phyloP scores from a whole-genome alignment of 2,329 filamentous ascomycete species.

The Colletotrichum sp. region DNA sequence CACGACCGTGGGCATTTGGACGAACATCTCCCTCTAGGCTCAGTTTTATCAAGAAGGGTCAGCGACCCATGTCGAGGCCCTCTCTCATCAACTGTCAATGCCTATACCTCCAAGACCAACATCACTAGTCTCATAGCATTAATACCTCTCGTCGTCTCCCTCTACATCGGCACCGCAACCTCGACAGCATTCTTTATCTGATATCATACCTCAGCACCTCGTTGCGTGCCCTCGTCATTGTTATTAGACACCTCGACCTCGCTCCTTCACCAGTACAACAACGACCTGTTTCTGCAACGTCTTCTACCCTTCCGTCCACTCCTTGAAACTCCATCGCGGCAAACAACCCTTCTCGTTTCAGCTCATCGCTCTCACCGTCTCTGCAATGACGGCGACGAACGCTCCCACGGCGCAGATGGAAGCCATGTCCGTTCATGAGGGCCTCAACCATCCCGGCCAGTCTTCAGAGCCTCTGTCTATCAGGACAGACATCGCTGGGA shows the following conservation, averaged over 20 bases:
- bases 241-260: not conserved
- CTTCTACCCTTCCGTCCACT: not conserved
- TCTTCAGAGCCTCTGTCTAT: not conserved
- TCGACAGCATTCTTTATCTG: not conserved
- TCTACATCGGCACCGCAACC: not conserved
- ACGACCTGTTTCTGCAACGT: not conserved
- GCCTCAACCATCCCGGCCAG: not conserved
- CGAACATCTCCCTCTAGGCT: not conserved
- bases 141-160: not conserved
- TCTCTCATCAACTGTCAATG: not conserved
- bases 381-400: constrained; percentile 1
- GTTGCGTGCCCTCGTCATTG: not conserved
- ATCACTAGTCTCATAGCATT: constrained; percentile 7
- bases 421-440: not conserved
- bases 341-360: constrained; percentile 10
- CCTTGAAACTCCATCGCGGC: constrained; percentile 4
- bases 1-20: not conserved
- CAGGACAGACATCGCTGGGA: not conserved
- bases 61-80: constrained; percentile 6
- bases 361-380: not conserved
- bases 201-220: not conserved
- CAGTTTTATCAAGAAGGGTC: constrained; percentile 14
- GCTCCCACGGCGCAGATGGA: not conserved
- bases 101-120: not conserved
- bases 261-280: not conserved